Base-by-base conservation (phyloP, 495 filamentous ascomycete species). In the Podospora bellae-mahoneyi region DNA sequence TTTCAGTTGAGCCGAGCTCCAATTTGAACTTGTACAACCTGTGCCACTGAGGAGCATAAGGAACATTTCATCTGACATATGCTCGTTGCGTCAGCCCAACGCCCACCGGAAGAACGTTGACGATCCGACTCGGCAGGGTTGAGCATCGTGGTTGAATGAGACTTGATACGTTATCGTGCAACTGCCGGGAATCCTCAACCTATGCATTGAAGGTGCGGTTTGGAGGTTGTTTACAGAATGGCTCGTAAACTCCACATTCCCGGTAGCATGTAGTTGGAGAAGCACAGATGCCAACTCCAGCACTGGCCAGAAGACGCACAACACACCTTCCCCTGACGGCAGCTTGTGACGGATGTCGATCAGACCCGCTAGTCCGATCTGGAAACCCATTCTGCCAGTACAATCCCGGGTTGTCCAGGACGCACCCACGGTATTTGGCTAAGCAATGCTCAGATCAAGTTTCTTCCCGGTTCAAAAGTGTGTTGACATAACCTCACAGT, bases 361-460 rank as follows among this genome's bases (percentile, higher is more conserved):
- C 61, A 63, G 28, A 63, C 61, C 61, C 61, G 61, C 32, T 63
- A 63, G 19, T 48, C 61, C 61, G 61, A 63, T 63, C 61, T 63
- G 6, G 59, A 27, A 27, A 61, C 20, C 59, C 16, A 13, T 27
- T 58, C 23, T 20, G 56, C 23, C 16, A 26, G 9, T 30, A 16
- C 16, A 61, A 32, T 61, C 10, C 59, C 59, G 23, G 59, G 59
- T 61, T 32, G 30, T 61, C 59, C 59, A 61, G 59, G 6, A 48
- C 13, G 39, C 39, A 48, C 10, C 13, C 39, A 48, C 39, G 39
- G 39, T 48, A 48, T 48, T 13, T 48, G 39, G 39, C 39, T 48
- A 13, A 48, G 39, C 39, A 48, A 48, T 13, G 39, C 39, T 48
- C 39, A 48, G 39, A 20, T 18, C 55, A 58, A 58, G n/a, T 26